Conservation (phyloP, 352 stramenopile species). For the Phytophthora meadii region DNA sequence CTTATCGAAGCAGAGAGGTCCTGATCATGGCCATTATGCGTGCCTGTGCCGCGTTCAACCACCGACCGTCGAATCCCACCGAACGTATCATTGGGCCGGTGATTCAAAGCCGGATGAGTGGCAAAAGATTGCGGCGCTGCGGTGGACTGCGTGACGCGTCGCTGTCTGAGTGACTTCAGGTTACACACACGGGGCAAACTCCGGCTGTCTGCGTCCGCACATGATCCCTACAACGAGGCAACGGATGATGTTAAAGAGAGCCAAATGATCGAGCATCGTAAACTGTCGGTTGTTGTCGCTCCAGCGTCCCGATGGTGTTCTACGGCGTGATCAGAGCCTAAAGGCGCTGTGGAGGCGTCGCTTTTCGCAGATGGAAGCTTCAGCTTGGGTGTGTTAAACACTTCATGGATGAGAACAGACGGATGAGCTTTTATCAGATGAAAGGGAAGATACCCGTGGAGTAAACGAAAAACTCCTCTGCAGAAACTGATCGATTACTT, state of each 20-base stretch:
- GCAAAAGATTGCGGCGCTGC: constrained; percentile 21
- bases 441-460: not conserved
- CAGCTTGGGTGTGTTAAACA: constrained; percentile 4
- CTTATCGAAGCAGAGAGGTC: constrained; percentile 15
- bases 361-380: constrained; percentile 30
- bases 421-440: not conserved
- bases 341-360: constrained; percentile 4
- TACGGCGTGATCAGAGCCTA: constrained; percentile 20
- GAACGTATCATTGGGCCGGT: constrained; percentile 17
- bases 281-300: constrained; percentile 4
- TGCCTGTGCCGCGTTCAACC: constrained; percentile 27
- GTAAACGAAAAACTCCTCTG: too few species aligned
- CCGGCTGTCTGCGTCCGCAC: constrained; percentile 13
- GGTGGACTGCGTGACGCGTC: not conserved
- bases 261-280: constrained; percentile 5
- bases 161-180: constrained; percentile 3
- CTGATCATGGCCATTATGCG: constrained; percentile 13
- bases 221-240: constrained; percentile 20
- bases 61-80: constrained; percentile 19
- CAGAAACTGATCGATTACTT: too few species aligned
- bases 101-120: constrained; percentile 26
- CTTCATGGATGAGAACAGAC: not conserved
- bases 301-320: constrained; percentile 2
- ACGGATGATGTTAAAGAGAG: constrained; percentile 23
- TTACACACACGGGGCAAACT: constrained; percentile 13